Base-by-base conservation (phyloP, 75 land plant genomes). In the Cupressus sempervirens region DNA sequence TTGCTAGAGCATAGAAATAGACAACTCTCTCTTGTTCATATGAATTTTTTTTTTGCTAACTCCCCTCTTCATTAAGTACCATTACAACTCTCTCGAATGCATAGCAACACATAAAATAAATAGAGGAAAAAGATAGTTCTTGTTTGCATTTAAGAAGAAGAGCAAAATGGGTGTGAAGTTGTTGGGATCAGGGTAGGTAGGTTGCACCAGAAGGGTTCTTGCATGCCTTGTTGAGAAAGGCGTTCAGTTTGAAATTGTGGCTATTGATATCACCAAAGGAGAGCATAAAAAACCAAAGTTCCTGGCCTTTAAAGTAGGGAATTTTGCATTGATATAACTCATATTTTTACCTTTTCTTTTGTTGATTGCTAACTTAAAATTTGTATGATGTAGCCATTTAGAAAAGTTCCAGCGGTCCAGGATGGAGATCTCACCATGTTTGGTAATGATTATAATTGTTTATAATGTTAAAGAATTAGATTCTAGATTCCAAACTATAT, bases 151-250 rank as follows among this genome's bases (percentile, higher is more conserved):
- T n/a, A n/a, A n/a, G n/a, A 56, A 56, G 62, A 46, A 6, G 0
- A 46, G 7, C 6, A 83, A 72, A 76, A 91, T 91, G 92, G 92
- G 77, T 36, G 88, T 91, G 34, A 93, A 92, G 83, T 82, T 93
- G 82, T 87, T 89, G 86, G 96, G 96, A 8, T 43, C 85, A 38
- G 67, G 86, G 46, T 32, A 52, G 43, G 84, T 92, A 11, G 89
- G 91, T 16, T 94, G 93, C 88, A 84, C 90, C 2, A 90, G 92
- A 76, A 88, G 96, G 54, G 93, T 94, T 7, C 0, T 94, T 46
- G 84, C 88, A 20, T 90, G 94, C 82, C 88, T 93, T 20, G 14
- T 90, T 0, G 96, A 94, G 85, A 87, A 88, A 70, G 90, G 80
- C 3, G 88, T 90, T 14, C 89, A 90, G 0, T 94, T 86, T 48